These are phyloP conservation scores for Rhododendron griersonianum DNA, from an alignment of 148 eudicot genomes.

Conservation along the genomic window DNA sequence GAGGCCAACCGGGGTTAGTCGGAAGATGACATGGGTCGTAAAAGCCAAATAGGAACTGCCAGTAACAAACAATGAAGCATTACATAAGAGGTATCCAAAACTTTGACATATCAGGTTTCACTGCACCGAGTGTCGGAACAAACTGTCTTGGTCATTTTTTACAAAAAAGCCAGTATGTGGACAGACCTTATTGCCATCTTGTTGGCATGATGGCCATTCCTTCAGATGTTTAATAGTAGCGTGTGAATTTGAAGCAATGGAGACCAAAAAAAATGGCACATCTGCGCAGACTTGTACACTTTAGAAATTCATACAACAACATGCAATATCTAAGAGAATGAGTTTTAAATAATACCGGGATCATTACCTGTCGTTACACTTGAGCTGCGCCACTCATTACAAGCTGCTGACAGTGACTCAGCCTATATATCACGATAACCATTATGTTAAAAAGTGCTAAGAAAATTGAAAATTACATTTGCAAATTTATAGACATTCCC, in stretches of 20 bases:
- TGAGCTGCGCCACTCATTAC: slow-evolving; percentile 82
- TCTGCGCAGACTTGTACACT: slow-evolving; percentile 35
- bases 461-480: neutral
- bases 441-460: slow-evolving; percentile 4
- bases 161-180: neutral
- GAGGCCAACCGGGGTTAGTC: slow-evolving; percentile 89
- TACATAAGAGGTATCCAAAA: slow-evolving; percentile 5
- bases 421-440: slow-evolving; percentile 39
- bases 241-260: slow-evolving; percentile 48
- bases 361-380: slow-evolving; percentile 57
- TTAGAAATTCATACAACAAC: slow-evolving; percentile 8
- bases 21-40: slow-evolving; percentile 92
- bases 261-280: slow-evolving; percentile 72
- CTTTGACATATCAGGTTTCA: neutral
- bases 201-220: slow-evolving; percentile 69
- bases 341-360: neutral
- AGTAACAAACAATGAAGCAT: slow-evolving; percentile 13
- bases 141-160: neutral
- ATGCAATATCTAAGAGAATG: neutral
- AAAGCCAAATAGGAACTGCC: slow-evolving; percentile 82
- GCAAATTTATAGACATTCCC: neutral
- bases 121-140: neutral
- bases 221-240: slow-evolving; percentile 61
- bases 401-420: slow-evolving; percentile 54
- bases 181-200: slow-evolving; percentile 62